Evolutionary conservation across 139 green algal genomes (phyloP).

Genomic region (Desmodesmus armatus): DNA sequence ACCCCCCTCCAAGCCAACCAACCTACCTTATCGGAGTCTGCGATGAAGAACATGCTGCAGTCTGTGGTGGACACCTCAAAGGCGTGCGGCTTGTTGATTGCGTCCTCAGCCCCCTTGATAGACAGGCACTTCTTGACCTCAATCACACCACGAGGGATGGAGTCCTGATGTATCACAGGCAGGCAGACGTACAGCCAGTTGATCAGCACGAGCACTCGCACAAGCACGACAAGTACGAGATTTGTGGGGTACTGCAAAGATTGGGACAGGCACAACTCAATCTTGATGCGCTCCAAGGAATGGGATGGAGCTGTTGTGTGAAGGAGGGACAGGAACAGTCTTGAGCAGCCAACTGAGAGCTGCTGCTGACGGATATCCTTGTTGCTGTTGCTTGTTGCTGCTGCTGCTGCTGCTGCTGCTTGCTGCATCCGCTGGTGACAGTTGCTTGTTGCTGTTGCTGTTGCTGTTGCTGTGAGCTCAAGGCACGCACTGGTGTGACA

Average conservation of each 20-base stretch:
- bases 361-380: too few relatives aligned
- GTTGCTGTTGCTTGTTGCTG: background rate
- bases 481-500: constrained; percentile 75
- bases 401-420: background rate
- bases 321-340: too few relatives aligned
- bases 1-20: too few relatives aligned
- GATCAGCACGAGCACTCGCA: background rate
- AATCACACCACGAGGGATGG: constrained; percentile 92
- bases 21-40: constrained; percentile 87
- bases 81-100: constrained; percentile 93
- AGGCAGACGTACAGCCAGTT: background rate
- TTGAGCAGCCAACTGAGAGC: background rate
- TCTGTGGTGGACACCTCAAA: constrained; percentile 96
- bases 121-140: constrained; percentile 94
- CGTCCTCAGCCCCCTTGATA: constrained; percentile 98
- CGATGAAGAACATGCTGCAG: constrained; percentile 94
- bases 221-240: too few relatives aligned
- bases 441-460: background rate
- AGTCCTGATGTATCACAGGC: constrained; percentile 63
- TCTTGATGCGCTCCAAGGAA: too few relatives aligned
- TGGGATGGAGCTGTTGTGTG: too few relatives aligned
- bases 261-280: too few relatives aligned
- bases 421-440: background rate
- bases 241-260: too few relatives aligned
- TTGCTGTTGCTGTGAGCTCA: background rate